Evolutionary conservation across 768 basidiomycete species (phyloP), one percentile per base, ranked within the genome.

Genomic region (Hericium alpestre): DNA sequence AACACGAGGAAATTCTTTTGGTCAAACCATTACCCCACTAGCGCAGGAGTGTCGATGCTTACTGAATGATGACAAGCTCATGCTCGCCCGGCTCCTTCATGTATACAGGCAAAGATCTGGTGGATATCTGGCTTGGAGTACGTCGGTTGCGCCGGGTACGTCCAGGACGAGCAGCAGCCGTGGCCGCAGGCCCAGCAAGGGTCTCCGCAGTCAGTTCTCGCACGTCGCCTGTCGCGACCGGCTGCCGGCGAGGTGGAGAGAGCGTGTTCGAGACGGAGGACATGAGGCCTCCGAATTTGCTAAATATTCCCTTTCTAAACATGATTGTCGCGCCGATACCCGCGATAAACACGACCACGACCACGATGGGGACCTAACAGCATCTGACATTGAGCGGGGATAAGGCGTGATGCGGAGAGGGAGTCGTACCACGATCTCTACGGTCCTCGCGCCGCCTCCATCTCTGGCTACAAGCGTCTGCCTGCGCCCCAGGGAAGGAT

Each of bases 11-110:
- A 22, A 53, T 12, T n/a, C 16, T 58, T 54, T 37, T 1, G 13
- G 25, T 20, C 27, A 25, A 25, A 25, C 43, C 9, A 15, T 23
- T 23, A 3, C 32, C 6, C 32, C 32, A 32, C 9, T 5, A 32
- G 32, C 32, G 25, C 8, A 22, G 9, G 49, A 38, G 51, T 13
- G 16, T 2, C 18, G 23, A 38, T 20, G 55, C 73, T 60, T 58
- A 79, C 78, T 77, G 67, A 47, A 70, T 73, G 53, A 92, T 81
- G 5, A 92, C 90, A 27, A 92, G 74, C 66, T 92, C 90, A 40
- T 84, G 75, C 51, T 90, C 90, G 15, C 88, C 89, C 0, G 90
- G 87, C 59, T 92, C 89, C 69, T 90, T 90, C 73, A 80, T 87
- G 63, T 92, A 92, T 27, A 76, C 80, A 5, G 90, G 90, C 32